Conservation (phyloP, 108 stramenopile genomes). For the Craspedostauros australis region DNA sequence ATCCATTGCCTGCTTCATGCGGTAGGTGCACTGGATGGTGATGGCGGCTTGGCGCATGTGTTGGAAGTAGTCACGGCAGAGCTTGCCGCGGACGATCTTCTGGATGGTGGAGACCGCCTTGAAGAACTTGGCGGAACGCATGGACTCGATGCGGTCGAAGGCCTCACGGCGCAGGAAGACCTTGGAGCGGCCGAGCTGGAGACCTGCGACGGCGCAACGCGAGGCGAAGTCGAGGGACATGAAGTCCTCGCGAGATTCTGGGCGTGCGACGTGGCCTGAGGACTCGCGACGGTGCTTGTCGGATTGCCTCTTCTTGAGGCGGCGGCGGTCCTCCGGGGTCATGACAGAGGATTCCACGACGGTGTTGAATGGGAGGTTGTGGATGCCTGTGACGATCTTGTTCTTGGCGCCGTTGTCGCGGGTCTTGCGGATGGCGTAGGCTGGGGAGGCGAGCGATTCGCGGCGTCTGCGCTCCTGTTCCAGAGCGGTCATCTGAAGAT, state of each 20-base stretch:
- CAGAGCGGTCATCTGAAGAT: constrained; percentile 33
- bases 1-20: constrained; percentile 35
- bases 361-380: constrained; percentile 33
- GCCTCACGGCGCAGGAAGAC: constrained; percentile 87
- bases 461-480: constrained; percentile 28
- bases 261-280: constrained; percentile 45
- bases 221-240: constrained; percentile 67
- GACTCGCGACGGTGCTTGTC: constrained; percentile 18
- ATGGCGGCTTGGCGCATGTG: constrained; percentile 52
- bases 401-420: no score
- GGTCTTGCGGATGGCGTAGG: constrained; percentile 19
- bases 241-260: constrained; percentile 57
- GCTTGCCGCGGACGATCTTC: constrained; percentile 56
- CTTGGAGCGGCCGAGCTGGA: constrained; percentile 86
- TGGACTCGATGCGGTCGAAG: constrained; percentile 78
- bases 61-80: constrained; percentile 38
- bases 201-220: constrained; percentile 73
- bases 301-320: constrained; percentile 3
- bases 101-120: constrained; percentile 59
- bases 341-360: constrained; percentile 66
- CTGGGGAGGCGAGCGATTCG: constrained; percentile 16
- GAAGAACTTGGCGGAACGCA: constrained; percentile 64
- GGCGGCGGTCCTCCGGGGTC: constrained; percentile 45
- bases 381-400: constrained; percentile 20
- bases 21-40: constrained; percentile 63